Base-by-base conservation (phyloP, 257 asterid genomes). In the Ehretia macrophylla region DNA sequence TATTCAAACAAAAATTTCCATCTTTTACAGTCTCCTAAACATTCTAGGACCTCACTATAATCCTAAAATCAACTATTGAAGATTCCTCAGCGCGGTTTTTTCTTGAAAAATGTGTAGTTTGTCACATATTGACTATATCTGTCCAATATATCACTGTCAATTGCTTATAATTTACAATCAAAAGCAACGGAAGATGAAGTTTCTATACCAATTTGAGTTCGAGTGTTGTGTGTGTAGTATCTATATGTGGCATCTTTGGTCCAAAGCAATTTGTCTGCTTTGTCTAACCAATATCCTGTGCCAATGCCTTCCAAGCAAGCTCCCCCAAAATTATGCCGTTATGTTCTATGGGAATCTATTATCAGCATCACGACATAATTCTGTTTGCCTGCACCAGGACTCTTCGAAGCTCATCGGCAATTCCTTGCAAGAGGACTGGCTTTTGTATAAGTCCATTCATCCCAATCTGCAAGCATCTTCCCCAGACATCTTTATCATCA, bases 391-490 rank as follows among this genome's bases (percentile, higher is more conserved):
- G 91, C 71, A 73, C 60, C 62, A 91, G 68, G 23, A 81, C 78
- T 66, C 80, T 67, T 60, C 68, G 83, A 47, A 92, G 82, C 76
- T 88, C 97, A 21, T 66, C 72, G 0, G 88, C 78, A 5, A 92
- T 78, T 58, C 79, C 97, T 18, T 66, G 85, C 68, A 82, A 72
- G 46, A 90, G 77, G 49, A 82, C 70, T 35, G 98, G 95, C 65
- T 84, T 92, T 12, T 71, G 83, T 46, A 92, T 84, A 44, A 79
- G 77, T 10, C 98, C 98, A 45, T 84, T 88, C 75, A 92, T 88
- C 23, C 97, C 98, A 18, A 72, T 68, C 63, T 79, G 83, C 60
- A 69, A 37, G 67, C 97, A 85, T 56, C 76, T 75, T 12, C 81
- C 83, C 81, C 73, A 68, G 0, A 75, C 62, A 38, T 78, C 86